These are phyloP conservation scores for Mycena indigotica DNA, from an alignment of 768 basidiomycete species.

Conservation along the genomic window DNA sequence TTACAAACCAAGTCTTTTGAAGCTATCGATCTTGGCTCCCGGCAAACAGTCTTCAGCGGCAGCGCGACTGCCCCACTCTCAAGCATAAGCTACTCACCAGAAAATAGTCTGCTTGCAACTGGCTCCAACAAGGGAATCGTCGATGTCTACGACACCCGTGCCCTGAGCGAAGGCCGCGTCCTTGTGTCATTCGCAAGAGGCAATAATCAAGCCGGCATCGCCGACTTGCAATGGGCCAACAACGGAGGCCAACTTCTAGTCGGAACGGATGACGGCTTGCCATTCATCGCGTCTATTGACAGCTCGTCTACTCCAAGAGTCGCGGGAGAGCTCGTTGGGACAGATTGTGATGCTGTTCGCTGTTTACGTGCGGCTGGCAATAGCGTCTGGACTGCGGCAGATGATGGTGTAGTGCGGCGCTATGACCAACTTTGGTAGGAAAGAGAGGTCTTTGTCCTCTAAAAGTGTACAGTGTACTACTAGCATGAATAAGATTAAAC, in stretches of 20 bases:
- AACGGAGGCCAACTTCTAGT: constrained; percentile 44
- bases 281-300: constrained; percentile 50
- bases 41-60: constrained; percentile 30
- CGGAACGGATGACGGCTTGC: constrained; percentile 61
- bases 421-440: constrained; percentile 8
- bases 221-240: constrained; percentile 45
- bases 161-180: constrained; percentile 33
- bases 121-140: constrained; percentile 60
- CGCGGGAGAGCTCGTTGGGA: constrained; percentile 54
- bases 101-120: constrained; percentile 52
- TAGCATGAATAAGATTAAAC: too few relatives aligned
- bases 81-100: constrained; percentile 47
- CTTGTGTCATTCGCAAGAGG: constrained; percentile 48
- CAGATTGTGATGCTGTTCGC: constrained; percentile 63
- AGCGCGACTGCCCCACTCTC: constrained; percentile 35
- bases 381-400: constrained; percentile 59
- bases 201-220: constrained; percentile 43
- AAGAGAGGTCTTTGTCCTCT: too few relatives aligned
- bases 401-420: constrained; percentile 57
- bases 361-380: constrained; percentile 37
- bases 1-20: constrained; percentile 59
- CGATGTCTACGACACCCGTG: constrained; percentile 56
- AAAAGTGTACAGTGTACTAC: too few relatives aligned
- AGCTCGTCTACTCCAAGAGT: constrained; percentile 41
- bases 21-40: constrained; percentile 55